Evolutionary conservation across 306 rosid species (phyloP).

Genomic region (Cyamopsis tetragonoloba): DNA sequence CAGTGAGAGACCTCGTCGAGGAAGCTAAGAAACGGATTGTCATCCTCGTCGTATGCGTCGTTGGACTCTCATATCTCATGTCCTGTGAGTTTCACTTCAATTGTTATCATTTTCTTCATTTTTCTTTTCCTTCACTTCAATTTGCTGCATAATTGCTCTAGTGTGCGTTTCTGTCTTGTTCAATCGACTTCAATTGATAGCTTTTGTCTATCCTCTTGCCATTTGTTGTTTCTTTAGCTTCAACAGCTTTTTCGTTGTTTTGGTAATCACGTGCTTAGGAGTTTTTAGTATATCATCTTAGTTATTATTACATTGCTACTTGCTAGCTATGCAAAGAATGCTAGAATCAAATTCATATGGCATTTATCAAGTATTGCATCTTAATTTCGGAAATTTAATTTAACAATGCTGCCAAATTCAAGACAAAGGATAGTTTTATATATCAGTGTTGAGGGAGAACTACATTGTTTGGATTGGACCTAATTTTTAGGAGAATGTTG

Average conservation of each 20-base stretch:
- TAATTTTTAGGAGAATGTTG: background rate
- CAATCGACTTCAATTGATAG: slow-evolving; percentile 2
- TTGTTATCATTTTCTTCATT: no score
- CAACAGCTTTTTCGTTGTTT: background rate
- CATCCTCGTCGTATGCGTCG: slow-evolving; percentile 66
- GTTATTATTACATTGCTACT: background rate
- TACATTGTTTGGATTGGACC: slow-evolving; percentile 4
- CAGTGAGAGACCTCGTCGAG: slow-evolving; percentile 84
- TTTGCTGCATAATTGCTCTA: background rate
- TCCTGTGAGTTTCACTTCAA: slow-evolving; percentile 64
- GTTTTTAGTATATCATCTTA: background rate
- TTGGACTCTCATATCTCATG: slow-evolving; percentile 94
- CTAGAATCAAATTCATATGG: slow-evolving; percentile 5
- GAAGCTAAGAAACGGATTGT: slow-evolving; percentile 95
- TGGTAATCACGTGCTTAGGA: background rate
- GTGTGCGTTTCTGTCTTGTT: background rate
- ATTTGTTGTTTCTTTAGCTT: slow-evolving; percentile 11
- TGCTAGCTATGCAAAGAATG: background rate
- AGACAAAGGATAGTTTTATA: background rate
- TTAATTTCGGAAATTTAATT: slow-evolving; percentile 11
- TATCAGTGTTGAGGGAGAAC: background rate
- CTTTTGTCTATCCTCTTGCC: background rate
- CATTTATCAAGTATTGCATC: background rate
- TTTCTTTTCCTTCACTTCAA: background rate
- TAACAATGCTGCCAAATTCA: slow-evolving; percentile 11